Percentiles rank a stretch among this genome's conserved stretches.
Evolutionary conservation across 441 rosid species (phyloP).

Genomic region (Populus trichocarpa): DNA sequence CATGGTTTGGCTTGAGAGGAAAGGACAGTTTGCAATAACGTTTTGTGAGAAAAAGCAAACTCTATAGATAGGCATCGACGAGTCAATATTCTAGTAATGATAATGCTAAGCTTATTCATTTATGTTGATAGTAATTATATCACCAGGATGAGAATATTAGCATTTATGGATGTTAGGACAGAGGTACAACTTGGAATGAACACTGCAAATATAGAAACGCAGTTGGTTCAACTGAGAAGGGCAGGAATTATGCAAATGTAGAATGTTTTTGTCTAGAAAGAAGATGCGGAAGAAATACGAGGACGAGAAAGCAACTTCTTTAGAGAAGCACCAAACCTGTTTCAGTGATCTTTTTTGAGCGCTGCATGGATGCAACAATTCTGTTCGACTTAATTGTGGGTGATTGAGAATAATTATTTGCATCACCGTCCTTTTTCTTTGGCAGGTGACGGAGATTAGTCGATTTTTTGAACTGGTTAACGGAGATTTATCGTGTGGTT

Average conservation of each 20-base stretch:
- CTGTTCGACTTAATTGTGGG: not conserved
- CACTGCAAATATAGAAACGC: not conserved
- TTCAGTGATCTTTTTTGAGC: not conserved
- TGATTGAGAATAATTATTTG: not conserved
- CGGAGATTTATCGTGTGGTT: conserved; percentile 48
- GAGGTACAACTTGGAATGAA: not conserved
- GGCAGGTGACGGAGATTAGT: conserved; percentile 54
- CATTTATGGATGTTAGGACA: not conserved
- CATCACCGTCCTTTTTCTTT: not conserved
- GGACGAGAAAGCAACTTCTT: not conserved
- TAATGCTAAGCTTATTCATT: not conserved
- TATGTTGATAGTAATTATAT: not conserved
- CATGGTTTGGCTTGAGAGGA: not conserved
- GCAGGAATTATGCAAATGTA: not conserved
- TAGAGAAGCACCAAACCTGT: not conserved
- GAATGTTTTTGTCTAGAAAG: not conserved
- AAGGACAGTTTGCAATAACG: not conserved
- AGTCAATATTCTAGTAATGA: not conserved
- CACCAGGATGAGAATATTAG: not conserved
- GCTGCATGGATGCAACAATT: not conserved
- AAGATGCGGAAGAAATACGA: not conserved
- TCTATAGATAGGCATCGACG: not conserved
- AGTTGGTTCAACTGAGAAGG: not conserved
- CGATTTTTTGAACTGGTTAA: conserved; percentile 46
- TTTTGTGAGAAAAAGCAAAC: not conserved